These are phyloP conservation scores for Xylaria telfairii DNA, from an alignment of 495 filamentous ascomycete species.

Conservation along the genomic window DNA sequence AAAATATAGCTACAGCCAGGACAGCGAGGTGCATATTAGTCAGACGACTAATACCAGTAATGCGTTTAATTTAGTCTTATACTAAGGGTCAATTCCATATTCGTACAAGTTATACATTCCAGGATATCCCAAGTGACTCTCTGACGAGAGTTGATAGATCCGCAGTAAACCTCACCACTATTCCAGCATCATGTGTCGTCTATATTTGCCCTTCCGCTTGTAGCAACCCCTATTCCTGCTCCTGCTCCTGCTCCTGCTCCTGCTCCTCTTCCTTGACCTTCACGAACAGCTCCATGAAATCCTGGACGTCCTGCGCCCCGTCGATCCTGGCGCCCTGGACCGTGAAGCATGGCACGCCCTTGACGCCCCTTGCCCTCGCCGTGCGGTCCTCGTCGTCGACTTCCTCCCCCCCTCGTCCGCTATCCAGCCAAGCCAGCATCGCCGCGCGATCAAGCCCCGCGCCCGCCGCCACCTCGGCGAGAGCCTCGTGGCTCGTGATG, in stretches of 20 bases:
- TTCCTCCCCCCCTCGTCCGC: constrained; percentile 66
- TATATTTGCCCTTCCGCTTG: not conserved
- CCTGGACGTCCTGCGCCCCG: constrained; percentile 68
- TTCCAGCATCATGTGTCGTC: not conserved
- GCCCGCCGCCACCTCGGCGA: constrained; percentile 65
- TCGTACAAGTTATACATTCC: not conserved
- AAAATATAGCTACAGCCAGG: too few relatives aligned
- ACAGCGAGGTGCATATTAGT: too few relatives aligned
- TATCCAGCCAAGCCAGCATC: constrained; percentile 66
- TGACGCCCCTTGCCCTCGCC: constrained; percentile 63
- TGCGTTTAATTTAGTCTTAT: not conserved
- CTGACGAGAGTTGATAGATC: too few relatives aligned
- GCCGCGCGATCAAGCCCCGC: constrained; percentile 67
- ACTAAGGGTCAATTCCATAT: not conserved
- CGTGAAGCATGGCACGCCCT: constrained; percentile 77
- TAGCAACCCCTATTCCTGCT: not conserved
- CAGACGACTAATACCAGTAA: too few relatives aligned
- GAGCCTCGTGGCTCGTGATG: constrained; percentile 67
- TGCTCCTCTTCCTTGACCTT: constrained; percentile 49
- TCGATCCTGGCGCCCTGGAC: constrained; percentile 68
- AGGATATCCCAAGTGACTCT: not conserved
- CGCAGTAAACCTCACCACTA: not conserved
- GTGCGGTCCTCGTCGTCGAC: constrained; percentile 73
- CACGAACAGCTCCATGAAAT: constrained; percentile 63
- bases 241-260: not conserved